Percentiles rank a stretch among this genome's conserved stretches.
These are phyloP conservation scores for Torulaspora microellipsoides DNA, from an alignment of 805 yeast genomes.

Conservation along the genomic window DNA sequence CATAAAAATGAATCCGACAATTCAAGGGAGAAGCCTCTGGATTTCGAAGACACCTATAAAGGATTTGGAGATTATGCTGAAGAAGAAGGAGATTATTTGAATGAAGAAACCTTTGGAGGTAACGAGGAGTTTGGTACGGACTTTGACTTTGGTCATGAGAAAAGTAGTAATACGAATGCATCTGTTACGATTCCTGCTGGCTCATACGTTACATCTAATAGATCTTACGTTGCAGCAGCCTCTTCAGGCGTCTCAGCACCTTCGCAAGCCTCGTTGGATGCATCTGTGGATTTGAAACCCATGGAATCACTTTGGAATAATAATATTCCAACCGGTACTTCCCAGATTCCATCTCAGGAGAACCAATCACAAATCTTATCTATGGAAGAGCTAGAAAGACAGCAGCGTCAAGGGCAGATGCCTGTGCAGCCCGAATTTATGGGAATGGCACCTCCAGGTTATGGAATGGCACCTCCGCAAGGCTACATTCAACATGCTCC, in stretches of 20 bases:
- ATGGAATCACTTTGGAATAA: conserved; percentile 68
- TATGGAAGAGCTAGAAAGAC: conserved; percentile 79
- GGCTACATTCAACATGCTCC: conserved; percentile 12
- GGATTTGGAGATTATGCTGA: conserved; percentile 70
- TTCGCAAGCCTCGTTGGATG: conserved; percentile 16
- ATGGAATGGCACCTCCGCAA: conserved; percentile 33
- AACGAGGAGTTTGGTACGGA: conserved; percentile 32
- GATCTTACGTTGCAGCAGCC: conserved; percentile 28
- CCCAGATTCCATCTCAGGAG: conserved; percentile 8
- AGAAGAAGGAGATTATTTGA: conserved; percentile 61
- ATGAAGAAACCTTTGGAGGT: conserved; percentile 33
- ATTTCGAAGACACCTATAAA: conserved; percentile 80
- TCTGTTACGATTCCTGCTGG: conserved; percentile 33
- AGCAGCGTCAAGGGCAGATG: conserved; percentile 31
- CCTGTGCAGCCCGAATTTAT: conserved; percentile 27
- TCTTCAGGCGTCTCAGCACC: conserved; percentile 35
- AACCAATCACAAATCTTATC: conserved; percentile 45
- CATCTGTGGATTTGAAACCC: conserved; percentile 46
- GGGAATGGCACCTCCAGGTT: conserved; percentile 25
- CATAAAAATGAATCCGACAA: conserved; percentile 4
- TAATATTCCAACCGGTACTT: conserved; percentile 23
- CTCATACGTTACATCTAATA: conserved; percentile 33
- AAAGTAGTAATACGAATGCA: conserved; percentile 8
- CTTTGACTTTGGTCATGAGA: conserved; percentile 36
- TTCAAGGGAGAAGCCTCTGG: conserved; percentile 40